Evolutionary conservation across 148 eudicot genomes (phyloP).

Genomic region (Euryodendron excelsum): DNA sequence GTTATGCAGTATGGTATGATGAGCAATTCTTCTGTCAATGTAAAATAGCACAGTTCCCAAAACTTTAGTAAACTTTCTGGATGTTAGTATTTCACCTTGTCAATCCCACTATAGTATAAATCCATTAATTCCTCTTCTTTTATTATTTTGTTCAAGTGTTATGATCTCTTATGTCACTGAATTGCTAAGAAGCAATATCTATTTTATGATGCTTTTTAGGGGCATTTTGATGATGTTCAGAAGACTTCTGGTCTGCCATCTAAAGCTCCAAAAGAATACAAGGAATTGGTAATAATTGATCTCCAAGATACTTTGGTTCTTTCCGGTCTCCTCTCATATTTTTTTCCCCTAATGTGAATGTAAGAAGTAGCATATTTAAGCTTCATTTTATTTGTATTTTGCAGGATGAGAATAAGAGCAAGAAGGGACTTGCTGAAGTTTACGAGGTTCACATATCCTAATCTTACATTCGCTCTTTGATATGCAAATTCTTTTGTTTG

Average conservation of each 20-base stretch:
- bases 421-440: constrained; percentile 89
- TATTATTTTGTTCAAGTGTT: not conserved
- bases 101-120: not conserved
- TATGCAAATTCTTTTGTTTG: not conserved
- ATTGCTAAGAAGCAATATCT: not conserved
- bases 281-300: constrained; percentile 64
- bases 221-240: constrained; percentile 77
- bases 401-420: constrained; percentile 96
- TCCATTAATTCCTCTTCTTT: not conserved
- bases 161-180: not conserved
- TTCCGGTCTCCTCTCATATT: not conserved
- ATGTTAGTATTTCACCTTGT: not conserved
- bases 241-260: constrained; percentile 63
- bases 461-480: not conserved
- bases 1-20: not conserved
- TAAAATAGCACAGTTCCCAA: not conserved
- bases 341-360: not conserved
- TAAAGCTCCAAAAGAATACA: constrained; percentile 62
- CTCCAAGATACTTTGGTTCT: not conserved
- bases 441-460: constrained; percentile 60
- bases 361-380: constrained; percentile 6
- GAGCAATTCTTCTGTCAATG: not conserved
- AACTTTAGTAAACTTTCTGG: not conserved
- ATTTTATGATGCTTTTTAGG: constrained; percentile 40
- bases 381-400: constrained; percentile 12